Conservation (phyloP, 805 yeast genomes). For the Saccharomycopsis selenospora region DNA sequence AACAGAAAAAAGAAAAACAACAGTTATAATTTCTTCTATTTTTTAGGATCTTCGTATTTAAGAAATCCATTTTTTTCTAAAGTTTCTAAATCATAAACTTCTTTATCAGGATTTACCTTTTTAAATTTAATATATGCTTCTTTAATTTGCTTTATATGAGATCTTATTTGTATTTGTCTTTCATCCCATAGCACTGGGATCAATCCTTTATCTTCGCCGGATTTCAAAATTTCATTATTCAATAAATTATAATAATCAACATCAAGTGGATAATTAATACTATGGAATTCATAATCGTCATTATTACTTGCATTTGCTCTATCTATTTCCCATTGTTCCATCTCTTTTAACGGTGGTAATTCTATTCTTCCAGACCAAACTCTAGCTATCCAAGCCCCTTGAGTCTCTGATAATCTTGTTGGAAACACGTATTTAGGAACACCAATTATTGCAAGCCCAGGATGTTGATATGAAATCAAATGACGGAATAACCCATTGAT, state of each 20-base stretch:
- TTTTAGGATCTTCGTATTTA: neutral
- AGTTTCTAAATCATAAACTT: constrained; percentile 34
- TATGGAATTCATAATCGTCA: constrained; percentile 32
- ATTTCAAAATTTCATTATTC: constrained; percentile 22
- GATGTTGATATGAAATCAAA: constrained; percentile 48
- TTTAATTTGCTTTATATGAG: constrained; percentile 37
- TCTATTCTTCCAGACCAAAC: constrained; percentile 48
- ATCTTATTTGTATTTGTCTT: constrained; percentile 37
- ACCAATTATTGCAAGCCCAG: constrained; percentile 57
- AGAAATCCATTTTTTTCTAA: constrained; percentile 31
- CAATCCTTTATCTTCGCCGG: constrained; percentile 37
- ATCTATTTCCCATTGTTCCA: constrained; percentile 37
- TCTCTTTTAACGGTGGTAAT: constrained; percentile 43
- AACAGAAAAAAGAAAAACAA: too few species aligned
- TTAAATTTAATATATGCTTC: constrained; percentile 37
- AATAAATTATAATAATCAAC: constrained; percentile 13
- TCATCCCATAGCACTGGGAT: constrained; percentile 48
- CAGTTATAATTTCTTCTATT: too few species aligned
- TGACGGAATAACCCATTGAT: constrained; percentile 54
- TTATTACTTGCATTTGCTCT: constrained; percentile 32
- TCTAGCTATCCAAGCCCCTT: constrained; percentile 58
- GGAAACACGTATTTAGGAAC: constrained; percentile 57
- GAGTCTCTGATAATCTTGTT: constrained; percentile 53
- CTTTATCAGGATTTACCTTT: constrained; percentile 33
- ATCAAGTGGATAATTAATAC: constrained; percentile 16